Percentiles rank a stretch among this genome's conserved stretches.
Evolutionary conservation across 345 rosid genomes (phyloP).

Genomic region (Rhodamnia rubescens): DNA sequence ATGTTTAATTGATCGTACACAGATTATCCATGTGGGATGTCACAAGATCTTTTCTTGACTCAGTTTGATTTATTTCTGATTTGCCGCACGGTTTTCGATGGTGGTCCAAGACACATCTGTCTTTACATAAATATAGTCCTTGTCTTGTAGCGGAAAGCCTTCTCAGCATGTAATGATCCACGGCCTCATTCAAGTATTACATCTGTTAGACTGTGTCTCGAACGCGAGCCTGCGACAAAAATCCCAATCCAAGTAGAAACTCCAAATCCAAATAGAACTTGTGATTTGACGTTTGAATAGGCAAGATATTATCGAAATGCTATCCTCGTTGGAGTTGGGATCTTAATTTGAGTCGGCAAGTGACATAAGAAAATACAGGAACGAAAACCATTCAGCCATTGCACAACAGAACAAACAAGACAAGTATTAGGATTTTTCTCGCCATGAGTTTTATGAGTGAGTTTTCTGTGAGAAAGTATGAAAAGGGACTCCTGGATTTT

Average conservation of each 20-base stretch:
- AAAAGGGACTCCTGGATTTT: background rate
- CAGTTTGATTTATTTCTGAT: background rate
- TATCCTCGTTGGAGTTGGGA: background rate
- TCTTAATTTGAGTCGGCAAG: background rate
- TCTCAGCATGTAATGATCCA: background rate
- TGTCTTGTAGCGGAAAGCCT: background rate
- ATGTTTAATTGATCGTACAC: background rate
- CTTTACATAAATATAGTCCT: background rate
- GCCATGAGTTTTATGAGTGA: background rate
- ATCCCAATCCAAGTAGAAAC: background rate
- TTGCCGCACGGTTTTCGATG: background rate
- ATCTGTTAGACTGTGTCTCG: background rate
- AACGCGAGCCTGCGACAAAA: background rate
- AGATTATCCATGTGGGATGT: background rate
- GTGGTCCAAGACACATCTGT: background rate
- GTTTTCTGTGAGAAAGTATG: background rate
- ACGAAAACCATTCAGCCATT: background rate
- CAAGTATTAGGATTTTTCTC: background rate
- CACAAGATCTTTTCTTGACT: background rate
- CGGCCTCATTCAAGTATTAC: background rate
- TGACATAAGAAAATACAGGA: background rate
- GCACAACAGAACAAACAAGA: background rate
- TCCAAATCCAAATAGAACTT: background rate
- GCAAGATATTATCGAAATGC: background rate
- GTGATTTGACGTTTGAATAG: background rate